phyloP scores from a whole-genome alignment of 78 protist species.

The Dictyostelium brefeldianum region DNA sequence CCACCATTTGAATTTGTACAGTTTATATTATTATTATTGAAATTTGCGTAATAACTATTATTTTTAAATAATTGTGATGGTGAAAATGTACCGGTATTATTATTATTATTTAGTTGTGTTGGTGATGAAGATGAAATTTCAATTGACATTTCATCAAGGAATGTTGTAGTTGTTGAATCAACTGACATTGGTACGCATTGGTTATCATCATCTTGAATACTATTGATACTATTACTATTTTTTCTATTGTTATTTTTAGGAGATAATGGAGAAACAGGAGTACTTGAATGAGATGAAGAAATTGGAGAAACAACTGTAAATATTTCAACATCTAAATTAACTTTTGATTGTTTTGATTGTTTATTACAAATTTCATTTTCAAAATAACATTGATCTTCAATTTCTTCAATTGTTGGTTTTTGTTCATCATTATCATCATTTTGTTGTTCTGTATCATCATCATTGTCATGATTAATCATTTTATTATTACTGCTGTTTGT shows the following conservation, averaged over 20 bases:
- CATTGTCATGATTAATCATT: neutral
- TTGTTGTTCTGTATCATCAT: neutral
- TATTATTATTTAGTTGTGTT: neutral
- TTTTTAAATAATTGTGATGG: neutral
- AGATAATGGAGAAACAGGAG: neutral
- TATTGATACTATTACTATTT: neutral
- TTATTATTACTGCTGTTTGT: neutral
- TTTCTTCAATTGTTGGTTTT: neutral
- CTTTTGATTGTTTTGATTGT: neutral
- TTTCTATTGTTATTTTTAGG: neutral
- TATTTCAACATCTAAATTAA: constrained; percentile 12
- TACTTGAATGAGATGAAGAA: neutral
- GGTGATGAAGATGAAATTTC: neutral
- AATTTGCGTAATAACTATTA: neutral
- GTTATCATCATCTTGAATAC: neutral
- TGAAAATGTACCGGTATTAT: neutral
- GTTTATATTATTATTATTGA: neutral
- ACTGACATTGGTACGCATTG: neutral
- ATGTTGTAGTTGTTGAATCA: neutral
- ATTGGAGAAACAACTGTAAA: neutral
- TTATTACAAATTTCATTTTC: neutral
- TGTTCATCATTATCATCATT: neutral
- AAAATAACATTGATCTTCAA: neutral
- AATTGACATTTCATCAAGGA: neutral
- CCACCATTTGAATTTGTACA: neutral